Evolutionary conservation across 1,284 basidiomycete genomes (phyloP).

Genomic region (Acaromyces ingoldii): DNA sequence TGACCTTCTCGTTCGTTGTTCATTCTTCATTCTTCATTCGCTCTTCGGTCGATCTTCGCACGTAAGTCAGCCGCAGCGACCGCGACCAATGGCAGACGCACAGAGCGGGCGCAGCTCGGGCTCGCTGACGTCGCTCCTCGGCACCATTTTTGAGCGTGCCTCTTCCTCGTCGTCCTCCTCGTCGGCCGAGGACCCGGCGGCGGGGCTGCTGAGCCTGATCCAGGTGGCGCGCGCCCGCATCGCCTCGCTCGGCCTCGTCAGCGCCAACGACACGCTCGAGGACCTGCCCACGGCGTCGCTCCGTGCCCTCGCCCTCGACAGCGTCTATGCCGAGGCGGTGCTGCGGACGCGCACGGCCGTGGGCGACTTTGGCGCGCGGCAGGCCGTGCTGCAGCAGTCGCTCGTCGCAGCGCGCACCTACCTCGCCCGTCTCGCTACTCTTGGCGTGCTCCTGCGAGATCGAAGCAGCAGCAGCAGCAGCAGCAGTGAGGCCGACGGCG

Average conservation of each 20-base stretch:
- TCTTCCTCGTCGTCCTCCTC: background rate
- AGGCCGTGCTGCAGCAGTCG: conserved; percentile 3
- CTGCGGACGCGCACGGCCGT: background rate
- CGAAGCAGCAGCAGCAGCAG: background rate
- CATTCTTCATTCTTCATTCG: too few relatives aligned
- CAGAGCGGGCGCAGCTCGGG: too few relatives aligned
- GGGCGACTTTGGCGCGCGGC: conserved; percentile 5
- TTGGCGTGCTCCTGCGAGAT: background rate
- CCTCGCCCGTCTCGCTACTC: background rate
- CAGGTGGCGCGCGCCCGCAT: background rate
- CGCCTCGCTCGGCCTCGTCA: conserved; percentile 5
- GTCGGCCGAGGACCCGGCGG: background rate
- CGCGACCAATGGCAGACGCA: too few relatives aligned
- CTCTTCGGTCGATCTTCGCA: too few relatives aligned
- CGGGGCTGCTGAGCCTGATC: conserved; percentile 3
- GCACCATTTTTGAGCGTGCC: conserved; percentile 3
- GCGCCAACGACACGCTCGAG: conserved; percentile 10
- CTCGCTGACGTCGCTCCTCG: conserved; percentile 6
- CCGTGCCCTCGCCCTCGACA: conserved; percentile 5
- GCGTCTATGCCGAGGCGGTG: conserved; percentile 7
- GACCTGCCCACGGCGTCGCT: conserved; percentile 10
- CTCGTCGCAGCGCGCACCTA: background rate
- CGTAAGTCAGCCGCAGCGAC: too few relatives aligned
- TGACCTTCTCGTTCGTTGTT: too few relatives aligned
- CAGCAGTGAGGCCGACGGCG: background rate